These are phyloP conservation scores for Potentilla sterilis DNA, from an alignment of 306 rosid genomes.

Conservation along the genomic window DNA sequence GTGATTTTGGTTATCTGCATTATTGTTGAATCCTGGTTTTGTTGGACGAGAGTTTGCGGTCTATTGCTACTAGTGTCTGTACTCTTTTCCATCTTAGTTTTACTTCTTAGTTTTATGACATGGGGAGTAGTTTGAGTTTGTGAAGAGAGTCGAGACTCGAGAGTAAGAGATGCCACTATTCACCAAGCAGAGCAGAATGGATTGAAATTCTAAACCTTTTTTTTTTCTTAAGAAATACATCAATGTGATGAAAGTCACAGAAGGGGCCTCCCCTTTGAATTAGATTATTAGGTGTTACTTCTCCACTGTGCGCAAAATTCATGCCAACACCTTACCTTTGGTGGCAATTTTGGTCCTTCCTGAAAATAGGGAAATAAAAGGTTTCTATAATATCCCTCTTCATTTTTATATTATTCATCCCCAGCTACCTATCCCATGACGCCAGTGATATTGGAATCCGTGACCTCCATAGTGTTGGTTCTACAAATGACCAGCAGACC, in stretches of 20 bases:
- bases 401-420: no score
- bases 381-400: not conserved
- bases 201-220: not conserved
- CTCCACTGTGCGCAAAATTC: no score
- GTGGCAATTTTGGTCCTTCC: not conserved
- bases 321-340: not conserved
- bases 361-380: not conserved
- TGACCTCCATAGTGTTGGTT: not conserved
- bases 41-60: not conserved
- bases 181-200: no score
- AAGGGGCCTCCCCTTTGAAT: not conserved
- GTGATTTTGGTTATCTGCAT: no score
- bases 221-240: no score
- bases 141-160: not conserved
- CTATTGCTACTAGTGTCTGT: not conserved
- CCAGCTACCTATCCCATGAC: no score
- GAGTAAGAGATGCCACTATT: not conserved
- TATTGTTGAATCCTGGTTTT: not conserved
- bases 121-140: not conserved
- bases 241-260: not conserved
- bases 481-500: not conserved
- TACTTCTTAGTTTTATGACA: not conserved
- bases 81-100: not conserved
- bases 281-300: not conserved
- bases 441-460: not conserved